A percentile compares a stretch with the other conserved stretches of the same genome.
These are phyloP conservation scores for Fraxinus floribunda DNA, from an alignment of 305 asterid genomes.

Conservation along the genomic window DNA sequence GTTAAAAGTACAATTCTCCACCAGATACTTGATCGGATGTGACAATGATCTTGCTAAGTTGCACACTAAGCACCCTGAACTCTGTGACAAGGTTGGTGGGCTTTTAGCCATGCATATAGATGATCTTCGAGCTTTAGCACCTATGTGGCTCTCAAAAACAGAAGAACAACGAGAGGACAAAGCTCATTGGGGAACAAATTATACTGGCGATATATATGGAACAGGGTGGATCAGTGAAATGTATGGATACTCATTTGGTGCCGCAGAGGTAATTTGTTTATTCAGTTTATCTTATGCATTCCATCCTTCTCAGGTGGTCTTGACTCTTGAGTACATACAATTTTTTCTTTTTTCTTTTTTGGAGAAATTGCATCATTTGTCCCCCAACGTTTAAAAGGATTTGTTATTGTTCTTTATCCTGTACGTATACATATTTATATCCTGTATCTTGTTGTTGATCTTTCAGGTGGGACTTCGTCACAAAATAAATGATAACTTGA, in stretches of 20 bases:
- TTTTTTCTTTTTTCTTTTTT: no score
- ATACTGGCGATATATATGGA: slow-evolving; percentile 89
- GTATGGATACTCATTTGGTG: slow-evolving; percentile 99
- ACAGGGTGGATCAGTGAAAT: slow-evolving; percentile 98
- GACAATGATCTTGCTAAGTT: slow-evolving; percentile 83
- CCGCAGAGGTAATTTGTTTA: slow-evolving; percentile 71
- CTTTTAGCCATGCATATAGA: slow-evolving; percentile 96
- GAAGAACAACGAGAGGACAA: slow-evolving; percentile 86
- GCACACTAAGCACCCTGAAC: slow-evolving; percentile 89
- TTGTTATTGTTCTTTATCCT: slow-evolving; percentile 4
- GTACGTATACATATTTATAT: slow-evolving; percentile 7
- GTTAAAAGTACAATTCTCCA: slow-evolving; percentile 20
- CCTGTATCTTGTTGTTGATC: slow-evolving; percentile 24
- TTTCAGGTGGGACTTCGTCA: slow-evolving; percentile 91
- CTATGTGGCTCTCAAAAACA: slow-evolving; percentile 87
- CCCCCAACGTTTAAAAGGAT: neutral
- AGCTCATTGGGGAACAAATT: slow-evolving; percentile 87
- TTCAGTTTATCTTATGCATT: neutral
- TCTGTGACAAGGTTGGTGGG: slow-evolving; percentile 98
- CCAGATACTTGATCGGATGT: slow-evolving; percentile 93
- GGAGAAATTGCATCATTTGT: neutral
- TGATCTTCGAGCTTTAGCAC: slow-evolving; percentile 92
- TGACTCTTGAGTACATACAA: neutral
- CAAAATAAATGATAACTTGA: slow-evolving; percentile 82
- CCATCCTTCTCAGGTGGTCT: neutral